Evolutionary conservation across 1,284 basidiomycete species (phyloP), one percentile per base, ranked within the genome.

Genomic region (Leccinum huronense): DNA sequence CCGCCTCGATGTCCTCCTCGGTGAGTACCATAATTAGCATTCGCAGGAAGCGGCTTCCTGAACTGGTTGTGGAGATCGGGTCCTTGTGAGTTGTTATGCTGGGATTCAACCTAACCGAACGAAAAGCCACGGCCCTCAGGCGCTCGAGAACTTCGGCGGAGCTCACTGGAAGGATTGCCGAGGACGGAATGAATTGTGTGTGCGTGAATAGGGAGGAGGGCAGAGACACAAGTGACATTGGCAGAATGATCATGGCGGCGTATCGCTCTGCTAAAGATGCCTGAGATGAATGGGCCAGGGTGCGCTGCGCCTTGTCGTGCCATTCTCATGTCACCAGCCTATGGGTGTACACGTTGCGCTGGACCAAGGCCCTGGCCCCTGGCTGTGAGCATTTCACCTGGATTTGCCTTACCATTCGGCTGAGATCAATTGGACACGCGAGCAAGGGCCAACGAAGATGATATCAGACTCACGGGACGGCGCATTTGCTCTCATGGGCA

Each of bases 301-400:
- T 66, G 57, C 53, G 58, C 61, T 67, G 62, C 71, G 62, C 66
- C 58, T 66, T 65, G 62, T 69, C 69, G 54, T 40, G 38, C 23
- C 23, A 27, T 70, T 75, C 72, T 71, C 75, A 73, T 74, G 71
- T 62, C 67, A 69, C 31, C 31, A 58, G 57, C 38, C 42, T 10
- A 64, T 58, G 61, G 57, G 62, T 59, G 48, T 54, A 66, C 65
- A 70, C 72, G 70, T 67, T 73, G 65, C 13, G 30, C n/a, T 54
- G 51, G n/a, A 67, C 51, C 54, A 42, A 60, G 59, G 51, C 42
- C 33, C 23, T n/a, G 62, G 68, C 72, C 42, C 33, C 23, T n/a
- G 62, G 68, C 72, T 73, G 72, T 73, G 73, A 36, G 10, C 61
- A 62, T 57, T 60, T 60, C 40, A 8, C 57, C 63, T 58, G 38